Base-by-base conservation (phyloP, 2,329 filamentous ascomycete species). In the Botryotinia calthae region DNA sequence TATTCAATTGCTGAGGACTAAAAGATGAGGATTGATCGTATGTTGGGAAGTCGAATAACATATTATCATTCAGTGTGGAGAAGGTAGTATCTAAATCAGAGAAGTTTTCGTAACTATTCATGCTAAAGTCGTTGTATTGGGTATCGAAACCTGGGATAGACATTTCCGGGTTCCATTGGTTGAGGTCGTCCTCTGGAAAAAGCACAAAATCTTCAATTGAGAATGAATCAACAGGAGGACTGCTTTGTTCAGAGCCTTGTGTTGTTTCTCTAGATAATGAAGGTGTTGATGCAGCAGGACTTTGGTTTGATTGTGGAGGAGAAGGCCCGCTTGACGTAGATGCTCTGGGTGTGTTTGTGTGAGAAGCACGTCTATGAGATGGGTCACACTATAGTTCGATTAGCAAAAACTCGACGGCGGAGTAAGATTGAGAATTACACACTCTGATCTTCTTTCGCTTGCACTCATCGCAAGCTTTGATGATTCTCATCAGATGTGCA, bases 401-500 rank as follows among this genome's bases (percentile, higher is more conserved):
- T 56, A 76, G 78, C 72, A n/a, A 66, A 4, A 22, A 75, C 40
- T 37, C 62, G 18, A 40, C 1, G 2, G 3, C 25, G 16, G 18
- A 7, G 3, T 22, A 31, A 22, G 28, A 28, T 28, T 48, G 28
- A 37, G 51, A 22, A 25, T 9, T n/a, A 76, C 78, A 74, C 70
- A 79, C 78, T 73, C 88, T 86, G 58, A 87, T 84, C 86, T 91
- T 91, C 85, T 90, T 91, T 79, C 83, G 84, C 74, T 85, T 83
- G 83, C 89, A 91, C 74, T 84, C 83, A 61, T 89, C 87, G 79
- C 89, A 91, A n/a, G 89, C 89, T 82, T 90, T 90, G 80, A 90
- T 88, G 79, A 89, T 88, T 74, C 89, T 84, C 87, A 91, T 91
- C 64, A 90, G 82, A 76, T 90, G 88, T 9, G 89, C 89, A 78